Base-by-base conservation (phyloP, 495 filamentous ascomycete species). In the Aspergillus olivimuriae region DNA sequence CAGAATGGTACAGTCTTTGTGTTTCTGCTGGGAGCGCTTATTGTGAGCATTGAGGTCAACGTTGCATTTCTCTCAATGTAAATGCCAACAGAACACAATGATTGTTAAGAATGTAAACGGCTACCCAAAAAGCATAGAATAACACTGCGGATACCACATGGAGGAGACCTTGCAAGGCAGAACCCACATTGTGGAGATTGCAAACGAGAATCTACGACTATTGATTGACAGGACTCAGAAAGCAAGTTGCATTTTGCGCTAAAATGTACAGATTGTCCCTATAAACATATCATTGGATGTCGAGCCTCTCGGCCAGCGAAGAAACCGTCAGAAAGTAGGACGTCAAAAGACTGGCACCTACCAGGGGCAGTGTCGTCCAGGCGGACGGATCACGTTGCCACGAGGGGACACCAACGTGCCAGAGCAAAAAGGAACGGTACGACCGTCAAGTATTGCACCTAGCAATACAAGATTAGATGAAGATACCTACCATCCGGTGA, bases 341-440 rank as follows among this genome's bases (percentile, higher is more conserved):
- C 48, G 48, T 51, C 39, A 51, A 48, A n/a, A 56, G 41, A 44
- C 55, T 49, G 56, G 57, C 66, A 70, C 64, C 66, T 70, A 70
- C 65, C 63, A 66, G 51, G 54, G 58, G 64, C 52, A 68, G 59
- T 57, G 49, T 58, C 55, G 56, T 64, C 58, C 61, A 53, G 56
- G 48, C 30, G 50, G 32, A 23, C 56, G 49, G 56, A 50, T 35
- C 54, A 53, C 41, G 50, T 42, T 50, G 47, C 17, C 36, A 37
- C 42, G 37, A 43, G 43, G 45, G 43, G 32, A 36, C 17, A 12
- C 38, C 20, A 50, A 40, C 36, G 38, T 24, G 20, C 20, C 48
- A 47, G 23, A 33, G 46, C 34, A 22, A 44, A 43, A 49, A 34
- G 44, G 43, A 16, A 23, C 46, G 52, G 48, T 47, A 43, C 46